Conservation (phyloP, 2,329 filamentous ascomycete species). For the Hymenoscyphus fructigenus region DNA sequence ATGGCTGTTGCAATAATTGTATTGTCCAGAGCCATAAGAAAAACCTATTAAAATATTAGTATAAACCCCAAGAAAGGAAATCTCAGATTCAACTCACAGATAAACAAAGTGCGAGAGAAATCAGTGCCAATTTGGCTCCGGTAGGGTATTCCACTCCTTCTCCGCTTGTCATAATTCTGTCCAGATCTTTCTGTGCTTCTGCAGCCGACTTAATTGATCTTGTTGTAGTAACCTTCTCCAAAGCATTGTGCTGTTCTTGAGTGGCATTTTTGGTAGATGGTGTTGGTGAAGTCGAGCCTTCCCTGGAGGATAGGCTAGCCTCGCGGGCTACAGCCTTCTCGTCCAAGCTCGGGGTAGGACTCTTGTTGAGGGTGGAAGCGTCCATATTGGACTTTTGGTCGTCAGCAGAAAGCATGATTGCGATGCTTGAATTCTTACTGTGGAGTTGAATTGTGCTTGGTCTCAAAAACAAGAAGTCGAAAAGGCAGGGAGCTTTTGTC, state of each 20-base stretch:
- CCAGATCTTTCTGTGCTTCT: slow-evolving; percentile 23
- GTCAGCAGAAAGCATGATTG: neutral
- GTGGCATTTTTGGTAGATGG: slow-evolving; percentile 6
- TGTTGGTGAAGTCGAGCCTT: slow-evolving; percentile 18
- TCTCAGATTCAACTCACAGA: slow-evolving; percentile 21
- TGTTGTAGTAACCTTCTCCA: slow-evolving; percentile 4
- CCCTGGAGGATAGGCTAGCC: neutral
- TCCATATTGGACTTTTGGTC: neutral
- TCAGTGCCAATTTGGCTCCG: slow-evolving; percentile 31
- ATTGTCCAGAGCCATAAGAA: slow-evolving; percentile 34
- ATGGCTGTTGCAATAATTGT: slow-evolving; percentile 39
- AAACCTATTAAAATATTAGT: slow-evolving; percentile 12
- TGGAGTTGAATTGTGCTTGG: neutral
- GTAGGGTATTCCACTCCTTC: slow-evolving; percentile 34
- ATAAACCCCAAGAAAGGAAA: neutral
- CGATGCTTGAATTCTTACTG: neutral
- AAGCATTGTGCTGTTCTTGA: neutral
- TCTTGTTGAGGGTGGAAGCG: slow-evolving; percentile 15
- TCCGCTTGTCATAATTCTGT: slow-evolving; percentile 31
- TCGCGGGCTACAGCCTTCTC: slow-evolving; percentile 19
- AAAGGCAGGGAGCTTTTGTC: too few relatives aligned
- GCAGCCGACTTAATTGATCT: slow-evolving; percentile 18
- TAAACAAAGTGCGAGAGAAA: slow-evolving; percentile 32
- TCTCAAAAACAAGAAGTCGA: neutral
- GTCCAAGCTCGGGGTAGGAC: slow-evolving; percentile 16